Conservation (phyloP, 2,329 filamentous ascomycete genomes). For the Penicillium sp. region DNA sequence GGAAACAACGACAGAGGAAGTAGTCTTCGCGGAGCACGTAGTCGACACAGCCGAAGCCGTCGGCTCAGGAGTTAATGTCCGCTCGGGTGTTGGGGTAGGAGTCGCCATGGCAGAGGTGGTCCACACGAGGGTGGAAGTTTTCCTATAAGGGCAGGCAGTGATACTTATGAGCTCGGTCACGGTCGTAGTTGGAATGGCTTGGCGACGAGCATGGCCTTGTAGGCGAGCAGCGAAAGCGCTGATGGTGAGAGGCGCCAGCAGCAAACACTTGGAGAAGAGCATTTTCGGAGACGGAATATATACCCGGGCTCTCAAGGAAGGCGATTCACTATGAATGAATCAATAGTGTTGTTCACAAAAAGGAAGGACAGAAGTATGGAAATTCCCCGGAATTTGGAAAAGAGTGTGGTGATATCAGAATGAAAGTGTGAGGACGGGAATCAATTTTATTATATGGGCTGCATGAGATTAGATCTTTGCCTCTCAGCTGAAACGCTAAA, state of each 20-base stretch:
- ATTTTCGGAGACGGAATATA: slow-evolving; percentile 14
- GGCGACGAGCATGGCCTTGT: slow-evolving; percentile 16
- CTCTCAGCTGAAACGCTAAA: not conserved
- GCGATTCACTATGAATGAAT: not conserved
- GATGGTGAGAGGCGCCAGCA: slow-evolving; percentile 32
- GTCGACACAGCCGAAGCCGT: not conserved
- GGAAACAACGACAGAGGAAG: not conserved
- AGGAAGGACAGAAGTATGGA: slow-evolving; percentile 1
- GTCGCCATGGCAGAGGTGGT: not conserved
- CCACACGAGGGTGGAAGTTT: slow-evolving; percentile 1
- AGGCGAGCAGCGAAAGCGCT: slow-evolving; percentile 20
- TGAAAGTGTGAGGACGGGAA: not conserved
- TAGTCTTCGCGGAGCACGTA: not conserved
- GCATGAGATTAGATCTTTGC: not conserved
- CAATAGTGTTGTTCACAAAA: not conserved
- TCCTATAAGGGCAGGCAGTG: slow-evolving; percentile 7
- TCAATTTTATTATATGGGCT: not conserved
- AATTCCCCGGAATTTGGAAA: not conserved
- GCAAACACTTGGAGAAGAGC: slow-evolving; percentile 32
- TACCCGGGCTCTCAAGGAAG: not conserved
- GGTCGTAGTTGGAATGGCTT: slow-evolving; percentile 9
- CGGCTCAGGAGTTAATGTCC: slow-evolving; percentile 1
- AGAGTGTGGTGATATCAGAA: not conserved
- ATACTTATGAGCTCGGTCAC: slow-evolving; percentile 5
- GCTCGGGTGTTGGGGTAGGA: not conserved